Conservation (phyloP, 129 eudicot species). For the Flaveria sonorensis region DNA sequence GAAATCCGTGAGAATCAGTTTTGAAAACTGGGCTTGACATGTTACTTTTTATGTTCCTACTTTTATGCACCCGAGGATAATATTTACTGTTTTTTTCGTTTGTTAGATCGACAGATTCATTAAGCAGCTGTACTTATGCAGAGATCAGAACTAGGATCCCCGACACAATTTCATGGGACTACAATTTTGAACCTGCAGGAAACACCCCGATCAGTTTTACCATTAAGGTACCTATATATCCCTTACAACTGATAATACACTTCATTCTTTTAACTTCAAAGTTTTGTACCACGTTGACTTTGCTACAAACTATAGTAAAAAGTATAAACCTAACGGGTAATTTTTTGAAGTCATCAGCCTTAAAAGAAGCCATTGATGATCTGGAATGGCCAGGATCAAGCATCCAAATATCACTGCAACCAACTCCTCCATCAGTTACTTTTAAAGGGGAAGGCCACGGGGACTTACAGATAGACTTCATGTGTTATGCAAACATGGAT, state of each 20-base stretch:
- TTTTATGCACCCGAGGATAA: background rate
- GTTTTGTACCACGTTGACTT: background rate
- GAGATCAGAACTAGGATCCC: slow-evolving; percentile 97
- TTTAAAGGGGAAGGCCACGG: slow-evolving; percentile 99
- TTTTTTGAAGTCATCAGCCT: slow-evolving; percentile 73
- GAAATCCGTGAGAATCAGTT: background rate
- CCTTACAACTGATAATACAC: slow-evolving; percentile 1
- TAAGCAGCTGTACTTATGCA: slow-evolving; percentile 80
- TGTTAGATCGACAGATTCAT: slow-evolving; percentile 74
- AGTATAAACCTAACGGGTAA: background rate
- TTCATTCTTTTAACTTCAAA: background rate
- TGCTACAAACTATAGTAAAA: background rate
- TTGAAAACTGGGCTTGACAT: background rate
- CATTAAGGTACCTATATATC: slow-evolving; percentile 62
- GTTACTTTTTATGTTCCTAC: background rate
- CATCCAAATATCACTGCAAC: slow-evolving; percentile 73
- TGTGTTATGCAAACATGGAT: slow-evolving; percentile 59
- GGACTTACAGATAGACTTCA: slow-evolving; percentile 68
- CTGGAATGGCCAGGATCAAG: slow-evolving; percentile 99
- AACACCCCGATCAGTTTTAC: slow-evolving; percentile 88
- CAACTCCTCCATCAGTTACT: slow-evolving; percentile 83
- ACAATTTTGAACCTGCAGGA: slow-evolving; percentile 95
- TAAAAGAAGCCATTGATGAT: slow-evolving; percentile 97
- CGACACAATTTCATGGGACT: slow-evolving; percentile 94
- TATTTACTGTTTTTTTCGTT: slow-evolving; percentile 14